Percentiles rank a stretch among this genome's conserved stretches.
phyloP scores from a whole-genome alignment of 1,284 basidiomycete genomes.

The Heterobasidion occidentale region DNA sequence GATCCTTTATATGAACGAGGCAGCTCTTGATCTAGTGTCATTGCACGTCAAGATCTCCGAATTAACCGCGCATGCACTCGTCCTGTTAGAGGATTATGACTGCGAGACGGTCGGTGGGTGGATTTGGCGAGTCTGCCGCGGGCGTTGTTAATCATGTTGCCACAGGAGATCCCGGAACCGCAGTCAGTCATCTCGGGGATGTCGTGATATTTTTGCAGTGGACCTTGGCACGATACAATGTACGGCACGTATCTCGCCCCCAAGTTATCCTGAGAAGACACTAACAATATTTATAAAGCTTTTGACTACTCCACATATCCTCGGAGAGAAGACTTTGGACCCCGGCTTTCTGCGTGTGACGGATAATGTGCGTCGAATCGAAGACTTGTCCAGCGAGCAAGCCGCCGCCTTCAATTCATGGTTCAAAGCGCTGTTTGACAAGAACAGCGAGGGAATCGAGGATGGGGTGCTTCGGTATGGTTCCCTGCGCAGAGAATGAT shows the following conservation, averaged over 20 bases:
- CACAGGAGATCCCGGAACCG: constrained; percentile 73
- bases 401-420: constrained; percentile 44
- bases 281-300: neutral
- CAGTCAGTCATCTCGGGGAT: constrained; percentile 66
- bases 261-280: neutral
- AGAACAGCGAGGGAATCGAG: constrained; percentile 71
- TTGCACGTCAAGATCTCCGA: constrained; percentile 60
- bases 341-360: constrained; percentile 45
- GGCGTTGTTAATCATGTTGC: constrained; percentile 4
- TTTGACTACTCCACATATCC: constrained; percentile 14
- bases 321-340: constrained; percentile 37
- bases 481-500: neutral
- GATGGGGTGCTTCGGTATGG: constrained; percentile 66
- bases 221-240: constrained; percentile 55
- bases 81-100: constrained; percentile 65
- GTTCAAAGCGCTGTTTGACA: constrained; percentile 73
- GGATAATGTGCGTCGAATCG: constrained; percentile 31
- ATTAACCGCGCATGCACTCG: constrained; percentile 50
- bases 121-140: neutral
- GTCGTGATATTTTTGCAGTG: constrained; percentile 67
- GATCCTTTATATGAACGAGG: constrained; percentile 47
- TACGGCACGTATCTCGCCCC: neutral
- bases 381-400: constrained; percentile 42
- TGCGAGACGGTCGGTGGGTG: constrained; percentile 71
- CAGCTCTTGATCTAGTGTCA: constrained; percentile 58